These are phyloP conservation scores for Paxillus ammoniavirescens DNA, from an alignment of 768 basidiomycete genomes.

Conservation along the genomic window DNA sequence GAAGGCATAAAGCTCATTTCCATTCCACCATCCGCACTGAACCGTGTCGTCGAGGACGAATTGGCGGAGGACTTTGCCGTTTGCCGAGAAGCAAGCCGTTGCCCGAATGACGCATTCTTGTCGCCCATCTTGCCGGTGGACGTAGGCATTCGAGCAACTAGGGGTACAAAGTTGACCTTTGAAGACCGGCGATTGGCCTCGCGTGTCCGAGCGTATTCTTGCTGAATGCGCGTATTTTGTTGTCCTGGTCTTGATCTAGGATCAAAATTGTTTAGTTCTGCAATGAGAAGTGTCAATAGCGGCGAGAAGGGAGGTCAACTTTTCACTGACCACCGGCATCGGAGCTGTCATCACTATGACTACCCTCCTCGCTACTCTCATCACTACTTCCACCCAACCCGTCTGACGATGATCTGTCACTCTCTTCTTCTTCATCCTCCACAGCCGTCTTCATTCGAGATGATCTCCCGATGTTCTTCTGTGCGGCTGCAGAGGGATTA, in stretches of 20 bases:
- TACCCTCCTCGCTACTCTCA: constrained; percentile 45
- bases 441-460: constrained; percentile 69
- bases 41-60: constrained; percentile 18
- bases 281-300: constrained; percentile 8
- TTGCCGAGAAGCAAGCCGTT: constrained; percentile 47
- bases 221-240: constrained; percentile 45
- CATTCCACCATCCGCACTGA: constrained; percentile 60
- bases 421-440: constrained; percentile 88
- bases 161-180: constrained; percentile 64
- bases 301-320: constrained; percentile 9
- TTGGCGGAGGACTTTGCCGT: constrained; percentile 11
- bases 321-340: constrained; percentile 51
- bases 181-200: constrained; percentile 42
- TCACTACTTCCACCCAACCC: constrained; percentile 44
- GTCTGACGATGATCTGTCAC: constrained; percentile 64
- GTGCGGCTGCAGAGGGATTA: constrained; percentile 80
- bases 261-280: constrained; percentile 58
- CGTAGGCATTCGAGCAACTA: constrained; percentile 45
- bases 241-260: constrained; percentile 50
- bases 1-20: constrained; percentile 84
- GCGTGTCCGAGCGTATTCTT: constrained; percentile 42
- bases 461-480: constrained; percentile 37
- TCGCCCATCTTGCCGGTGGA: constrained; percentile 33
- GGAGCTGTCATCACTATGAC: constrained; percentile 48
- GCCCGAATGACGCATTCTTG: constrained; percentile 66